Conservation (phyloP, 306 rosid genomes). For the Castanea sativa region DNA sequence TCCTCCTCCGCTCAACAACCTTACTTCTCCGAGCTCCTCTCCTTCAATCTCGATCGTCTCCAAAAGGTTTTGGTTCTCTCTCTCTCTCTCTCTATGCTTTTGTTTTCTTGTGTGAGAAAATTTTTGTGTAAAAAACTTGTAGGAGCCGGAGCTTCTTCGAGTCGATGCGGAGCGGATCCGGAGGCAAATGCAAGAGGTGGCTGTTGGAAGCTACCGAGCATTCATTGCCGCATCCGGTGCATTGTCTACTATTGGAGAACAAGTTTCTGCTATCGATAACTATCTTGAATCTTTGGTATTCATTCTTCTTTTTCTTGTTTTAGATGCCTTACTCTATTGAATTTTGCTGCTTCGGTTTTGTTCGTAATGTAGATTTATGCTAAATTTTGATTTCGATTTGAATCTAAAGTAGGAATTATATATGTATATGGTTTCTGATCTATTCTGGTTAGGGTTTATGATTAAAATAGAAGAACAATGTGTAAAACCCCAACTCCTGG, state of each 20-base stretch:
- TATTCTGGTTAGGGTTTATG: too few species aligned
- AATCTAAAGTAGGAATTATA: not conserved
- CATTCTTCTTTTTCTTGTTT: not conserved
- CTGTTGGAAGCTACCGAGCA: slow-evolving; percentile 81
- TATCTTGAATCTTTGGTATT: slow-evolving; percentile 59
- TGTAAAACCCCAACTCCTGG: too few species aligned
- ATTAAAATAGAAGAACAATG: too few species aligned
- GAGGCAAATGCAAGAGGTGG: slow-evolving; percentile 99
- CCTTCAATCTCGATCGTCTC: slow-evolving; percentile 96
- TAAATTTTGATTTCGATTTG: not conserved
- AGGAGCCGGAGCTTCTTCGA: slow-evolving; percentile 98
- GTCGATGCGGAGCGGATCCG: slow-evolving; percentile 98
- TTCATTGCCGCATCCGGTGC: slow-evolving; percentile 92
- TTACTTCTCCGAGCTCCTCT: slow-evolving; percentile 93
- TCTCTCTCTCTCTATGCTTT: not conserved
- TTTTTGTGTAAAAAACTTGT: not conserved
- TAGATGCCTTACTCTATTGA: not conserved
- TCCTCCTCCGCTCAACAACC: slow-evolving; percentile 85
- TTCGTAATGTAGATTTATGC: not conserved
- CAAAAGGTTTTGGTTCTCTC: slow-evolving; percentile 67
- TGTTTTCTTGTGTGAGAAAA: not conserved
- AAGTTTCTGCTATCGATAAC: slow-evolving; percentile 65
- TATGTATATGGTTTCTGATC: too few species aligned
- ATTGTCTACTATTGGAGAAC: slow-evolving; percentile 77
- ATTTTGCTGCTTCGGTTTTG: not conserved